A percentile compares a stretch with the other conserved stretches of the same genome.
Conservation (phyloP, 345 rosid species). For the Lumnitzera littorea region DNA sequence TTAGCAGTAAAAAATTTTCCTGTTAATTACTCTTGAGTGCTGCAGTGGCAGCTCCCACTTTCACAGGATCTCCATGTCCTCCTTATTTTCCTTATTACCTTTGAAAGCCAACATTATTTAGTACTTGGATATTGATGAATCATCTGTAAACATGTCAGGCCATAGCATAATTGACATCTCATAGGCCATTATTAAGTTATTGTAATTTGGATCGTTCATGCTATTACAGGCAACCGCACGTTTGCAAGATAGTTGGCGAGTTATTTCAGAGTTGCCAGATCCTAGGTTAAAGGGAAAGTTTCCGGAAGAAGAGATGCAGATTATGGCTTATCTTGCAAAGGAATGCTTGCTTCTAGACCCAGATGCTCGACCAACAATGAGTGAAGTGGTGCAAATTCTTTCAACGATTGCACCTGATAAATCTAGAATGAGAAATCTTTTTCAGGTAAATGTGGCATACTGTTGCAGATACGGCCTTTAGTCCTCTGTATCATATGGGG, state of each 20-base stretch:
- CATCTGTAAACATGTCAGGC: too few relatives aligned
- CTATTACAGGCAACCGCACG: conserved; percentile 68
- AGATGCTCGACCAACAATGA: conserved; percentile 90
- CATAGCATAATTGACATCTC: too few relatives aligned
- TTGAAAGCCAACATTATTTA: background rate
- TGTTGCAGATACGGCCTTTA: background rate
- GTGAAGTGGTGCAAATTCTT: conserved; percentile 94
- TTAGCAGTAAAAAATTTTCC: too few relatives aligned
- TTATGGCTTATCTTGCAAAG: conserved; percentile 92
- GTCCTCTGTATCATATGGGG: background rate
- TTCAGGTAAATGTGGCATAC: conserved; percentile 34
- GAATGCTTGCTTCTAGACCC: conserved; percentile 90
- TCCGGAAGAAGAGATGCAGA: conserved; percentile 80
- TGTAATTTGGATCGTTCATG: conserved; percentile 3
- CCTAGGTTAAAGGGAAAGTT: conserved; percentile 62
- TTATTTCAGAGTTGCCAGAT: conserved; percentile 72
- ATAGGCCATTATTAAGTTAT: too few relatives aligned
- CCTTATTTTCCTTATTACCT: background rate
- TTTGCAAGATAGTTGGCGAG: conserved; percentile 58
- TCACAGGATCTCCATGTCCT: too few relatives aligned
- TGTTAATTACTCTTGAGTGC: too few relatives aligned
- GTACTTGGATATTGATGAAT: too few relatives aligned
- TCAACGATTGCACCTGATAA: conserved; percentile 73
- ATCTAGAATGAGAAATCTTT: conserved; percentile 59
- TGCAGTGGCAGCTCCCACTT: too few relatives aligned